phyloP scores from a whole-genome alignment of 2,329 filamentous ascomycete genomes.

The Botrytis deweyae region DNA sequence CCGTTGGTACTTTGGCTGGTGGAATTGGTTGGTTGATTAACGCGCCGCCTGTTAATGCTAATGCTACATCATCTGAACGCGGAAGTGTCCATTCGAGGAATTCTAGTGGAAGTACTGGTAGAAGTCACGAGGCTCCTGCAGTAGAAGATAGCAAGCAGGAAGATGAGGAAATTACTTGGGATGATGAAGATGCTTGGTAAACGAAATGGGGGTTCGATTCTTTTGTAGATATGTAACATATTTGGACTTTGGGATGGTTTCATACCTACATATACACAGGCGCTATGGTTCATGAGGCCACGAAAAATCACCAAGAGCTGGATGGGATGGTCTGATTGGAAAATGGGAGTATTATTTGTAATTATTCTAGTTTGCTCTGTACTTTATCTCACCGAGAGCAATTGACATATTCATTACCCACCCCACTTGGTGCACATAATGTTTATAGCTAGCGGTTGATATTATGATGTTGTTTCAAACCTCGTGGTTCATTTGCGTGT shows the following conservation, averaged over 20 bases:
- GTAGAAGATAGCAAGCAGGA: not conserved
- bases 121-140: not conserved
- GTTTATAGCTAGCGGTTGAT: not conserved
- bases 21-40: conserved; percentile 68
- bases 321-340: not conserved
- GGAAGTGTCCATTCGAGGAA: not conserved
- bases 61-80: not conserved
- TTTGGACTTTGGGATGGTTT: not conserved
- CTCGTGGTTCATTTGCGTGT: too few relatives aligned
- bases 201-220: not conserved
- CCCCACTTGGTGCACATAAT: not conserved
- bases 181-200: conserved; percentile 15
- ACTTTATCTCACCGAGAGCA: not conserved
- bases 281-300: not conserved
- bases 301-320: conserved; percentile 6
- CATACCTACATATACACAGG: not conserved
- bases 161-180: conserved; percentile 14
- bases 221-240: not conserved
- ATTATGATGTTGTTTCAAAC: too few relatives aligned
- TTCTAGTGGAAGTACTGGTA: not conserved
- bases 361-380: not conserved
- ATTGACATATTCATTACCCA: not conserved
- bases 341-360: conserved; percentile 1
- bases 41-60: conserved; percentile 43
- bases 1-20: conserved; percentile 64